Evolutionary conservation across 106 monocot genomes (phyloP).

Genomic region (Dendrobium officinale): DNA sequence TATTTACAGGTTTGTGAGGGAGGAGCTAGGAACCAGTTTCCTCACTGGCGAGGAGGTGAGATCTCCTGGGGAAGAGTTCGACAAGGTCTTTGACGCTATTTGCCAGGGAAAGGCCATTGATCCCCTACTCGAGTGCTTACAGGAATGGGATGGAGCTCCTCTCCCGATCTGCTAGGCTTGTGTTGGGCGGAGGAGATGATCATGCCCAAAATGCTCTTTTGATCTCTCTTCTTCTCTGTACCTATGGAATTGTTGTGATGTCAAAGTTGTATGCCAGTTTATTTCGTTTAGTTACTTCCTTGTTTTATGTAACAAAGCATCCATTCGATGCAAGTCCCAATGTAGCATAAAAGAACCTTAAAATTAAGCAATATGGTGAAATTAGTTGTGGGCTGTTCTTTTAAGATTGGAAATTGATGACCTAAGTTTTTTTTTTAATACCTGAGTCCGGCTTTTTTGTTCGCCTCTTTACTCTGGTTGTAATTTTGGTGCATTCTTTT

Average conservation of each 20-base stretch:
- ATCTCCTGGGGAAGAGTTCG: conserved; percentile 18
- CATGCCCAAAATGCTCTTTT: background rate
- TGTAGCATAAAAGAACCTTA: background rate
- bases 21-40: conserved; percentile 13
- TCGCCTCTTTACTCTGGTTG: too few relatives aligned
- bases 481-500: too few relatives aligned
- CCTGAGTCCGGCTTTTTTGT: too few relatives aligned
- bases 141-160: conserved; percentile 26
- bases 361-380: background rate
- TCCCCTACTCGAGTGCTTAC: conserved; percentile 28
- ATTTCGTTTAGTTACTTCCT: background rate
- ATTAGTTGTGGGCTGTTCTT: background rate
- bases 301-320: background rate
- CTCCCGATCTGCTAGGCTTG: conserved; percentile 15
- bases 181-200: background rate
- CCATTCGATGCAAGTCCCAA: background rate
- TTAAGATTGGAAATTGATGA: background rate
- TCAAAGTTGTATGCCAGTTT: background rate
- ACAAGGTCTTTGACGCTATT: conserved; percentile 25
- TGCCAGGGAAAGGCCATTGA: conserved; percentile 19
- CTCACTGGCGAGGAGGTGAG: conserved; percentile 27
- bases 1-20: conserved; percentile 27
- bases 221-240: background rate
- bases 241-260: background rate
- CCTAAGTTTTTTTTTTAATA: too few relatives aligned